Conservation (phyloP, 2,329 filamentous ascomycete species). For the Tympanopsis confertula region DNA sequence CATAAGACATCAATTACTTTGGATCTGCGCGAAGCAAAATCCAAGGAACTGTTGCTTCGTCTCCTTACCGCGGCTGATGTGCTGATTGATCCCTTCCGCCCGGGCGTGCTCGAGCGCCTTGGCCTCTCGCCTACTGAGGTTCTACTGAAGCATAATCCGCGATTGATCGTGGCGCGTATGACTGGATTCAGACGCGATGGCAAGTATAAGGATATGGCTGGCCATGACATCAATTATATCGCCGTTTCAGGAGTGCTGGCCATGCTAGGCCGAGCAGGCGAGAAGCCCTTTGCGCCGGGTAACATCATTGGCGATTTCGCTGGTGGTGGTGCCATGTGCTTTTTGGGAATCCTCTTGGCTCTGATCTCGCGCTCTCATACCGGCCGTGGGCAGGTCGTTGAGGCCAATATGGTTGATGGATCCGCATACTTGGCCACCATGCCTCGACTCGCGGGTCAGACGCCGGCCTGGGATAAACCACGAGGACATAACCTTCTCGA, state of each 20-base stretch:
- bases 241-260: conserved; percentile 72
- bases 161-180: conserved; percentile 73
- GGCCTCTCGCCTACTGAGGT: conserved; percentile 60
- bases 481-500: conserved; percentile 73
- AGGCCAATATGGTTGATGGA: conserved; percentile 96
- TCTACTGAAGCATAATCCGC: conserved; percentile 56
- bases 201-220: conserved; percentile 76
- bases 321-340: conserved; percentile 72
- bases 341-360: conserved; percentile 73
- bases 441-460: conserved; percentile 56
- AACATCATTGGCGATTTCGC: conserved; percentile 89
- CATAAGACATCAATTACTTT: conserved; percentile 72
- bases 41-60: conserved; percentile 52
- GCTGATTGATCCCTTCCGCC: conserved; percentile 86
- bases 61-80: conserved; percentile 59
- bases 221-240: conserved; percentile 94
- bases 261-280: conserved; percentile 59
- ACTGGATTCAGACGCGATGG: conserved; percentile 84
- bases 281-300: conserved; percentile 65
- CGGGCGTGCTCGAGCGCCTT: conserved; percentile 77
- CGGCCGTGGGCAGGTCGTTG: conserved; percentile 75
- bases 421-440: conserved; percentile 68
- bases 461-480: conserved; percentile 45
- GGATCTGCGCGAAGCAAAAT: conserved; percentile 60
- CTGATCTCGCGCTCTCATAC: conserved; percentile 52